These are phyloP conservation scores for Nakazawaea ernobii DNA, from an alignment of 805 yeast genomes.

Conservation along the genomic window DNA sequence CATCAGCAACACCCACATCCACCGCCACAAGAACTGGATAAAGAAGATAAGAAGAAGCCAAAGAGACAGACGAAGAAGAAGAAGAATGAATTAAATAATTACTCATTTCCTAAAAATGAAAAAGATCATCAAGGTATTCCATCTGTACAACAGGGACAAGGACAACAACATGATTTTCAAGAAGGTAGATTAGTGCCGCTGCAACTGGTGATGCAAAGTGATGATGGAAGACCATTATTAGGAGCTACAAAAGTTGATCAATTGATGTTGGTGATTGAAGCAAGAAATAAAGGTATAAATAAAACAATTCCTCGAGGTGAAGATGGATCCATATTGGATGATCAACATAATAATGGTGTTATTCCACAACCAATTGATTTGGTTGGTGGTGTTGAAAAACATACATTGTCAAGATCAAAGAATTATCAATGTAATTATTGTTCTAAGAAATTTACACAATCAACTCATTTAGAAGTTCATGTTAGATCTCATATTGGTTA, in stretches of 20 bases:
- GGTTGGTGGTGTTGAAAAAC: conserved; percentile 78
- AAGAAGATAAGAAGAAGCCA: conserved; percentile 11
- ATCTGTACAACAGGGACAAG: conserved; percentile 17
- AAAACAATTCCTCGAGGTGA: conserved; percentile 56
- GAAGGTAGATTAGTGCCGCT: conserved; percentile 34
- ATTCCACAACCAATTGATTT: conserved; percentile 56
- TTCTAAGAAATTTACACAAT: conserved; percentile 73
- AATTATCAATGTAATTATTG: conserved; percentile 74
- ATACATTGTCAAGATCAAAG: conserved; percentile 38
- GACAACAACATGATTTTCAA: conserved; percentile 6
- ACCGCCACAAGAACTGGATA: conserved; percentile 12
- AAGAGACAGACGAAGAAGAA: conserved; percentile 8
- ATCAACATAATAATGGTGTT: conserved; percentile 23
- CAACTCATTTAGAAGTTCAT: conserved; percentile 90
- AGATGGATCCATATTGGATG: conserved; percentile 65
- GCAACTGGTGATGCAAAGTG: conserved; percentile 41
- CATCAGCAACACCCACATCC: conserved; percentile 19
- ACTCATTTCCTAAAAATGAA: conserved; percentile 8
- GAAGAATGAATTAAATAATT: conserved; percentile 1
- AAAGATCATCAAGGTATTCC: not conserved
- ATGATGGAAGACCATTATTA: conserved; percentile 62
- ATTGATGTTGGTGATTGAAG: conserved; percentile 85
- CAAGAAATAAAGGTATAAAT: conserved; percentile 72
- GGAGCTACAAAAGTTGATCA: conserved; percentile 92
- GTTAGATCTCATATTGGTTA: conserved; percentile 81